phyloP scores from a whole-genome alignment of 257 asterid genomes.

The Striga asiatica region DNA sequence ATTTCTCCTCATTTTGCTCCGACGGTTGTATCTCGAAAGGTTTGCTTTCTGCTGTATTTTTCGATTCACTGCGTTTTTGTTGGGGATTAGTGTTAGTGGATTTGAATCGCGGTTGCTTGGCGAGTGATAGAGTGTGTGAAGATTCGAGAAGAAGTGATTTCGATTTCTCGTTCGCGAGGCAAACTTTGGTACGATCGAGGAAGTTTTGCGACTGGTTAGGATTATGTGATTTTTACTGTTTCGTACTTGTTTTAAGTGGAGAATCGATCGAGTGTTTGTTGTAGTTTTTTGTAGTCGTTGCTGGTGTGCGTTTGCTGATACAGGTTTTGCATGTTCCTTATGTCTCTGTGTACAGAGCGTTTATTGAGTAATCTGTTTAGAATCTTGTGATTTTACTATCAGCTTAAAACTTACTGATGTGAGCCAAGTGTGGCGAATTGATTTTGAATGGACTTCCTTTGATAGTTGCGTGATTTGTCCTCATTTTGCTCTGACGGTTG shows the following conservation, averaged over 20 bases:
- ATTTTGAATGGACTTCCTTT: conserved; percentile 19
- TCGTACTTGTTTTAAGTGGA: conserved; percentile 12
- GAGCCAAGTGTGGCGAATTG: conserved; percentile 19
- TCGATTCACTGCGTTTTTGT: not conserved
- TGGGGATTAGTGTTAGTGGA: not conserved
- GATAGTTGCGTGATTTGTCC: conserved; percentile 18
- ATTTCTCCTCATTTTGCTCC: conserved; percentile 7
- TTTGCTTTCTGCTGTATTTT: conserved; percentile 1
- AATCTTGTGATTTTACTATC: conserved; percentile 7
- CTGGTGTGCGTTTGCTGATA: not conserved
- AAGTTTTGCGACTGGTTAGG: not conserved
- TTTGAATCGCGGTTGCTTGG: conserved; percentile 7
- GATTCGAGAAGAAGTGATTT: conserved; percentile 4
- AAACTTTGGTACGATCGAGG: conserved; percentile 10
- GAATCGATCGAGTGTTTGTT: conserved; percentile 11
- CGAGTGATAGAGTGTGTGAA: conserved; percentile 13
- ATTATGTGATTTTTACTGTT: not conserved
- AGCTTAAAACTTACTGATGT: conserved; percentile 8
- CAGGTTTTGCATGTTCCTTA: not conserved
- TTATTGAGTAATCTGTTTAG: not conserved
- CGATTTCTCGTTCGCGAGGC: conserved; percentile 6
- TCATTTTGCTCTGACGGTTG: conserved; percentile 8
- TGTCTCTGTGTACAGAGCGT: not conserved
- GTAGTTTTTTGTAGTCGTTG: no score
- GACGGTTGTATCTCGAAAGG: conserved; percentile 13